Evolutionary conservation across 208 protist genomes (phyloP), one percentile per base, ranked within the genome.

Genomic region (Trypanosoma boissoni): DNA sequence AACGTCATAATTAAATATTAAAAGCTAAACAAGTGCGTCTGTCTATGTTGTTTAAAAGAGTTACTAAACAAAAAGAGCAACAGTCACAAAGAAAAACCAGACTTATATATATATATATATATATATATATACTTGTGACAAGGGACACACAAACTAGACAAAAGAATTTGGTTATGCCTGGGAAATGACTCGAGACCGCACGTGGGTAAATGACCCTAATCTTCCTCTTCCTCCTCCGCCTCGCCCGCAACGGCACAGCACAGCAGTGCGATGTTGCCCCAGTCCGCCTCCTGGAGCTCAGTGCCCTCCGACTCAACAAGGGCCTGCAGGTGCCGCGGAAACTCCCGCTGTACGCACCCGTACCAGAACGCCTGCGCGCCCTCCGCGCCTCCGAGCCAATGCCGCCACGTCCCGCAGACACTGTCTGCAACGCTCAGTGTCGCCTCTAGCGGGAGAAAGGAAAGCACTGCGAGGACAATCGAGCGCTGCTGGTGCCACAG

Each of bases 221-320:
- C 12, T 39, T 39, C 34, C 34, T 54, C 57, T 21, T 63, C 37
- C 37, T 69, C 52, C n/a, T 46, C 36, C 44, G 7, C 28, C 1
- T 72, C 44, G 6, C 67, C 68, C 0, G 37, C 54, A n/a, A 83
- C 71, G 0, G 74, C 26, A 12, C 85, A 77, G 52, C 81, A 87
- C 23, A 88, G 31, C 86, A 93, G 80, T 0, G 86, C 86, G 21
- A 88, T 49, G 6, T 74, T 80, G 39, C 86, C 71, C 86, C 86
- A 93, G 37, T 88, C 82, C 21, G 61, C 72, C n/a, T 78, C 18
- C 7, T 77, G 73, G 9, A 83, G 58, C 29, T 82, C 78, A 3
- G 31, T 43, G 21, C 69, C 78, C 34, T 74, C 68, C 9, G 64
- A 76, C 39, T 58, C 34, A 9, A 90, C 34, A 6, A 89, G 55